phyloP scores from a whole-genome alignment of 495 filamentous ascomycete genomes.

The Corynascus novoguineensis region DNA sequence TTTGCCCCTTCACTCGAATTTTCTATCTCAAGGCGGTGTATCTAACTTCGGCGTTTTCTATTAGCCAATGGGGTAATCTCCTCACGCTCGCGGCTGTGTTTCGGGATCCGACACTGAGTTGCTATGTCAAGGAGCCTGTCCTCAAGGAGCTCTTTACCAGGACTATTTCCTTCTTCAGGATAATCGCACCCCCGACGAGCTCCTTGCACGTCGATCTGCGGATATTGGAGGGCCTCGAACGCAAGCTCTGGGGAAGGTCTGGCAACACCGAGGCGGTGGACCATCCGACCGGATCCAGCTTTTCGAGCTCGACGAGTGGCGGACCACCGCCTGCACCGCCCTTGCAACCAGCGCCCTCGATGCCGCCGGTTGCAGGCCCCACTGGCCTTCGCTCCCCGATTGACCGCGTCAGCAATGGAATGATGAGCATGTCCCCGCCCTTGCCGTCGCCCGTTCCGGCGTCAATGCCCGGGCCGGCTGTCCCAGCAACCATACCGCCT shows the following conservation, averaged over 20 bases:
- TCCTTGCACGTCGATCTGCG: conserved; percentile 60
- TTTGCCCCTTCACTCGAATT: too few species aligned
- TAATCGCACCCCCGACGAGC: conserved; percentile 58
- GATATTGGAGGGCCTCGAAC: conserved; percentile 59
- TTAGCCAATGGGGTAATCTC: conserved; percentile 94
- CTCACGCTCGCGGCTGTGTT: conserved; percentile 79
- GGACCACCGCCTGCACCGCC: conserved; percentile 8
- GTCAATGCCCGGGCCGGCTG: not conserved
- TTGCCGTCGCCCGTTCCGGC: not conserved
- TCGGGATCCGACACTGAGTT: conserved; percentile 49
- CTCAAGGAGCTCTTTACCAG: conserved; percentile 51
- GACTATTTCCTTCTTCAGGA: conserved; percentile 65
- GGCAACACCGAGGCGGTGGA: conserved; percentile 18
- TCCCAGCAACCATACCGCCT: not conserved
- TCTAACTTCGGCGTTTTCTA: not conserved
- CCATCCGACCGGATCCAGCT: conserved; percentile 33
- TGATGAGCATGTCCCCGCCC: conserved; percentile 9
- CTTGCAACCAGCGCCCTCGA: conserved; percentile 10
- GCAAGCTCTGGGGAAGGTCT: conserved; percentile 38
- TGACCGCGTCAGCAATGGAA: conserved; percentile 4
- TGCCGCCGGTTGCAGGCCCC: not conserved
- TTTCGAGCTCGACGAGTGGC: conserved; percentile 40
- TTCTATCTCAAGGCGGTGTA: not conserved
- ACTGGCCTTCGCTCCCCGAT: not conserved
- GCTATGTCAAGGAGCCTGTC: conserved; percentile 44